phyloP scores from a whole-genome alignment of 2,329 filamentous ascomycete species.

The Sporothrix pseudoabietina region DNA sequence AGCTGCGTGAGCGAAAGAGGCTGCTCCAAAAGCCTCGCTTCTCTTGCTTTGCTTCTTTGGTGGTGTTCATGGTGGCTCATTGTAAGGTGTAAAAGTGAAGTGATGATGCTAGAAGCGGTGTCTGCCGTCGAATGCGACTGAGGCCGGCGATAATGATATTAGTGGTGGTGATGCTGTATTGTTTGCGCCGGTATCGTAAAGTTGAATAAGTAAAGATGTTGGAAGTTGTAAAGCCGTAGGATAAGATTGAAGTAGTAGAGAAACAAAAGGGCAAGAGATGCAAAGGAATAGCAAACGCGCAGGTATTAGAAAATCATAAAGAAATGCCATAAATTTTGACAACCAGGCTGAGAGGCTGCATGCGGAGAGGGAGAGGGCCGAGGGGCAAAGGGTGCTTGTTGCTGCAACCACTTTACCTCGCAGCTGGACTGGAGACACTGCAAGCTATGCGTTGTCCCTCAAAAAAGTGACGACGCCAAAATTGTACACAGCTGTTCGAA shows the following conservation, averaged over 20 bases:
- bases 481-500: background rate
- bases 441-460: slow-evolving; percentile 20
- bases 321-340: slow-evolving; percentile 8
- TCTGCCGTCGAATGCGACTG: background rate
- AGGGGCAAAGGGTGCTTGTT: background rate
- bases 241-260: background rate
- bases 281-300: background rate
- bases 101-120: background rate
- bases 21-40: slow-evolving; percentile 53
- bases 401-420: slow-evolving; percentile 24
- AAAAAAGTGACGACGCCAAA: background rate
- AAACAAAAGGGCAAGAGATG: slow-evolving; percentile 16
- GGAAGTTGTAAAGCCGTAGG: background rate
- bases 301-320: background rate
- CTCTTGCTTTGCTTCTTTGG: slow-evolving; percentile 47
- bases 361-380: slow-evolving; percentile 13
- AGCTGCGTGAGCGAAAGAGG: slow-evolving; percentile 54
- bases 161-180: background rate
- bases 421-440: slow-evolving; percentile 1
- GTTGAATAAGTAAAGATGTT: background rate
- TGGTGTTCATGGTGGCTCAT: slow-evolving; percentile 32
- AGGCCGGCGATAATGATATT: background rate
- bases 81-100: slow-evolving; percentile 10
- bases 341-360: slow-evolving; percentile 22
- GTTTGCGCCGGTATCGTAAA: background rate